Base-by-base conservation (phyloP, 495 filamentous ascomycete species). In the Schizothecium vesticola region DNA sequence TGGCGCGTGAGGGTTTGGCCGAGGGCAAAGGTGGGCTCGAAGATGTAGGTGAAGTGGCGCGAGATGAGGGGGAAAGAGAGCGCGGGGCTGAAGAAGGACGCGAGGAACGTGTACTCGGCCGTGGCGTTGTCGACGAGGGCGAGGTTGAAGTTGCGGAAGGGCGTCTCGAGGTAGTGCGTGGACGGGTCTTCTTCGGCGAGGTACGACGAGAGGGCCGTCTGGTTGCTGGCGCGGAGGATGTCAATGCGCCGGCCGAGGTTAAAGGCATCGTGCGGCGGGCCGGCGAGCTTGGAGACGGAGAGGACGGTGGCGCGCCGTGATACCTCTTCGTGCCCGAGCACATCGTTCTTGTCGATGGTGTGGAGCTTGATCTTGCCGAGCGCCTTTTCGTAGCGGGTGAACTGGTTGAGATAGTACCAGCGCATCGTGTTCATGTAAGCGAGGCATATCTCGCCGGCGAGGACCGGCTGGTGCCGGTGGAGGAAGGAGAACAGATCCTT, bases 401-500 rank as follows among this genome's bases (percentile, higher is more conserved):
- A 99, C 77, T 97, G 89, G 67, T 90, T 94, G 55, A 88, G 80
- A 73, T 98, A 98, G 73, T 99, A 99, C 95, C 95, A 99, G 58
- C 93, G 87, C 94, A 99, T 97, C 9, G 95, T 99, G 79, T 97
- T 97, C 78, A 96, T 89, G 71, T 99, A 99, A 8, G 95, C 95
- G 79, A 94, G 92, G 22, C 87, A 87, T 70, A 98, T 96, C 74
- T 97, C 91, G 43, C 92, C 89, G 2, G 92, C 91, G 7, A 99
- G 86, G 26, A 86, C 81, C 1, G 89, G 81, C 71, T 98, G 93
- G 66, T 92, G 90, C 68, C 85, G 87, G 55, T 88, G 86, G 36
- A 98, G 85, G 74, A 97, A 99, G 28, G 85, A 83, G 78, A 89
- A 99, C 1, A 97, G 78, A 36, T 96, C 92, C 75, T 91, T 96